Evolutionary conservation across 768 basidiomycete species (phyloP).

Genomic region (Leccinum arenicola): DNA sequence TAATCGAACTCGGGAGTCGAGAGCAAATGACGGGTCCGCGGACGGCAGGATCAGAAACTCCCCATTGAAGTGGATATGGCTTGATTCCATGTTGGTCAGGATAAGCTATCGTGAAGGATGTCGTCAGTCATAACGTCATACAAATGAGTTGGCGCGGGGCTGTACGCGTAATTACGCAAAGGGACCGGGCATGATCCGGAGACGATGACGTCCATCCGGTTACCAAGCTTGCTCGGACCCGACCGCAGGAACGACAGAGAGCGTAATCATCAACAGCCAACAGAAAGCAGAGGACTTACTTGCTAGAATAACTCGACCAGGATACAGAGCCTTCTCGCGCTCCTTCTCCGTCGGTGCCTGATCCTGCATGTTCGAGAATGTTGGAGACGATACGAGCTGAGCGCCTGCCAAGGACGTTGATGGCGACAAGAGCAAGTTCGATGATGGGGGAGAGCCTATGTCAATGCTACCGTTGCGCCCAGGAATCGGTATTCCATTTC

Average conservation of each 20-base stretch:
- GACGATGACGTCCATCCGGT: conserved; percentile 4
- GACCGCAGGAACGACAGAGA: background rate
- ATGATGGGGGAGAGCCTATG: conserved; percentile 23
- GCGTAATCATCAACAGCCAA: background rate
- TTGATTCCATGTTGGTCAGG: conserved; percentile 90
- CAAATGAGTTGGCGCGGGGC: conserved; percentile 1
- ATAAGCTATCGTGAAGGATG: conserved; percentile 50
- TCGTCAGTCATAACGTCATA: conserved; percentile 10
- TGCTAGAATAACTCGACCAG: conserved; percentile 77
- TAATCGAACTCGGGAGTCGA: conserved; percentile 79
- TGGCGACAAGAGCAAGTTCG: conserved; percentile 29
- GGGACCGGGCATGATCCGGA: conserved; percentile 10
- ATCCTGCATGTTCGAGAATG: conserved; percentile 20
- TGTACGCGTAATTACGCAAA: conserved; percentile 10
- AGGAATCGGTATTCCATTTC: conserved; percentile 29
- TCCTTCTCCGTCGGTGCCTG: conserved; percentile 49
- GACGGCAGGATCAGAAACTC: conserved; percentile 54
- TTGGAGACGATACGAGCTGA: conserved; percentile 29
- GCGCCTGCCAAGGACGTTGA: conserved; percentile 25
- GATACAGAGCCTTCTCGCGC: conserved; percentile 74
- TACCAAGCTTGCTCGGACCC: background rate
- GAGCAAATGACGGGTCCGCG: conserved; percentile 91
- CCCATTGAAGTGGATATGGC: conserved; percentile 82
- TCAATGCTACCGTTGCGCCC: conserved; percentile 13
- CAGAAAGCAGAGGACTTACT: conserved; percentile 48